Percentiles rank a stretch among this genome's conserved stretches.
Evolutionary conservation across 768 basidiomycete species (phyloP).

Genomic region (Termitomyces sp.): DNA sequence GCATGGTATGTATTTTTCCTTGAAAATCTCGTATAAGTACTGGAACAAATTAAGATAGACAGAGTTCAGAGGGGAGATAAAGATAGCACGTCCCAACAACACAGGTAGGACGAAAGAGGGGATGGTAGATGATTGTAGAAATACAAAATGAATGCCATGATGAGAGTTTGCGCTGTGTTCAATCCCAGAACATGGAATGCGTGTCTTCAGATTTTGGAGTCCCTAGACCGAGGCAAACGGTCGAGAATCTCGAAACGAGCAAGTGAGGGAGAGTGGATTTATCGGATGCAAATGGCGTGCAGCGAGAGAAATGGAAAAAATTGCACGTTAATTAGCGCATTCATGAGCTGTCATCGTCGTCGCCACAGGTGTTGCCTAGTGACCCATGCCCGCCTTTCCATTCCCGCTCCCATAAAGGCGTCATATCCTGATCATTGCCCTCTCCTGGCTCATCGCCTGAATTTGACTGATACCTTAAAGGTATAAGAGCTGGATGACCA

Average conservation of each 20-base stretch:
- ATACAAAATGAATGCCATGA: slow-evolving; percentile 11
- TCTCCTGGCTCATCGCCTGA: slow-evolving; percentile 20
- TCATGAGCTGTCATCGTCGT: slow-evolving; percentile 35
- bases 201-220: slow-evolving; percentile 3
- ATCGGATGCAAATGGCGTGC: background rate
- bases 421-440: slow-evolving; percentile 8
- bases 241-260: background rate
- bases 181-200: background rate
- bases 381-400: slow-evolving; percentile 76
- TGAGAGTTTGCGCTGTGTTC: background rate
- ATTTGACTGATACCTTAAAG: slow-evolving; percentile 22
- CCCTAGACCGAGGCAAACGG: background rate
- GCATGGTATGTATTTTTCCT: slow-evolving; percentile 5
- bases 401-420: slow-evolving; percentile 74
- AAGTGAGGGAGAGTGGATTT: background rate
- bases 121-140: slow-evolving; percentile 11
- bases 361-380: slow-evolving; percentile 44
- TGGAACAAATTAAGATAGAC: background rate
- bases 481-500: slow-evolving; percentile 55
- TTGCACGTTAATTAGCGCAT: background rate
- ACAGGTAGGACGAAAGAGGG: slow-evolving; percentile 3
- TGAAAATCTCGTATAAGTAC: background rate
- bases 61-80: slow-evolving; percentile 7
- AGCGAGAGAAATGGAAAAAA: background rate
- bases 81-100: slow-evolving; percentile 9